Conservation (phyloP, 2,329 filamentous ascomycete genomes). For the Metarhizium humberi region DNA sequence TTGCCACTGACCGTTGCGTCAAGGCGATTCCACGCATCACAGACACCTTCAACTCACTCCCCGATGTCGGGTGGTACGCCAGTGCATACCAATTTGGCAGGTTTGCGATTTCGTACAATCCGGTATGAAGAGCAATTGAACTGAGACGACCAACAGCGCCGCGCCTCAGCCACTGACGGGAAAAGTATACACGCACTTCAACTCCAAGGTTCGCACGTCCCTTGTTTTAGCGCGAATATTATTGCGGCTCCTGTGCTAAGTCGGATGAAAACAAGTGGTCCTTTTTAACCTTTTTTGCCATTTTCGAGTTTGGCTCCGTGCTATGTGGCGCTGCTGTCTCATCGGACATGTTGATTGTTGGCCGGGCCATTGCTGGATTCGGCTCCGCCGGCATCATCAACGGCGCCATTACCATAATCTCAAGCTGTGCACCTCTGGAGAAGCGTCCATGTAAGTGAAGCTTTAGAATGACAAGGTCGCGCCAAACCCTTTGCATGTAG, state of each 20-base stretch:
- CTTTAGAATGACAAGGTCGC: no score
- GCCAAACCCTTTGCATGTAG: no score
- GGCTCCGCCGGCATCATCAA: slow-evolving; percentile 12
- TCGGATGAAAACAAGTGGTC: slow-evolving; percentile 7
- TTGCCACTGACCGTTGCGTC: background rate
- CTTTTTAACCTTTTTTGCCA: slow-evolving; percentile 8
- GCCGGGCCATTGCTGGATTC: slow-evolving; percentile 12
- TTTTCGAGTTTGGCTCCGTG: slow-evolving; percentile 13
- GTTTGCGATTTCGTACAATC: slow-evolving; percentile 14
- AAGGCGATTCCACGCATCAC: slow-evolving; percentile 37
- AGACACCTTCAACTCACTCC: slow-evolving; percentile 34
- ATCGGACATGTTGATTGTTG: slow-evolving; percentile 13
- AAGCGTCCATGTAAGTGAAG: slow-evolving; percentile 6
- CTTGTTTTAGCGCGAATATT: no score
- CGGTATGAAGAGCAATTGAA: no score
- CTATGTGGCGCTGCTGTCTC: slow-evolving; percentile 12
- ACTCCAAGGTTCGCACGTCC: background rate
- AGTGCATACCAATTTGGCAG: slow-evolving; percentile 35
- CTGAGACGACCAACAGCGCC: no score
- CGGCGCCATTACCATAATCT: slow-evolving; percentile 11
- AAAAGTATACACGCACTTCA: slow-evolving; percentile 37
- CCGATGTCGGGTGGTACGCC: slow-evolving; percentile 45
- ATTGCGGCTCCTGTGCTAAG: no score
- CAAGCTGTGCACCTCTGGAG: slow-evolving; percentile 7
- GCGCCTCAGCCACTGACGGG: slow-evolving; percentile 34